Percentiles rank a stretch among this genome's conserved stretches.
Evolutionary conservation across 2,329 filamentous ascomycete genomes (phyloP).

Genomic region (Tolypocladium tundrense): DNA sequence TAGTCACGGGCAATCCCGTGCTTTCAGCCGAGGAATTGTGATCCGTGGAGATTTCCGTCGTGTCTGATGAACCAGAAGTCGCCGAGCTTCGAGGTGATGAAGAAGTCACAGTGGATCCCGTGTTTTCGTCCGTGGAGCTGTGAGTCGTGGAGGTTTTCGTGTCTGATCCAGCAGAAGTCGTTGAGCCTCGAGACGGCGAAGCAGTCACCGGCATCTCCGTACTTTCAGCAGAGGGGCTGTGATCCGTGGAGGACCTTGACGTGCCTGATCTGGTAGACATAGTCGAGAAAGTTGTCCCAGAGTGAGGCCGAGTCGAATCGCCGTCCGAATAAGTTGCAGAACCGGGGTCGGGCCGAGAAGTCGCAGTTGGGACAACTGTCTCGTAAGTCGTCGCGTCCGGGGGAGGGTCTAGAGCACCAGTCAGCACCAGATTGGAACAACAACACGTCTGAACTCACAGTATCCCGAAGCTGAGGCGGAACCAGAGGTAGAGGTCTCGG

Average conservation of each 20-base stretch:
- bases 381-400: background rate
- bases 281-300: background rate
- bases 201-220: background rate
- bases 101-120: background rate
- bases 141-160: background rate
- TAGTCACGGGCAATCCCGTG: background rate
- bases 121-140: background rate
- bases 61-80: background rate
- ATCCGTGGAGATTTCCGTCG: background rate
- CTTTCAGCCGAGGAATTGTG: background rate
- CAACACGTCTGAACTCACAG: conserved; percentile 3
- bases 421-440: background rate
- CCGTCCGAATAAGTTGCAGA: background rate
- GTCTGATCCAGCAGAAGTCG: background rate
- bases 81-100: background rate
- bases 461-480: background rate
- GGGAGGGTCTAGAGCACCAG: background rate
- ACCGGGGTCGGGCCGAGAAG: background rate
- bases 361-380: background rate
- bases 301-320: background rate
- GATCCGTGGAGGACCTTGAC: background rate
- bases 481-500: conserved; percentile 5
- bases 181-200: background rate
- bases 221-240: background rate
- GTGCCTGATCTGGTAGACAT: background rate